These are phyloP conservation scores for Botrytis sinoallii DNA, from an alignment of 2,329 filamentous ascomycete species.

Conservation along the genomic window DNA sequence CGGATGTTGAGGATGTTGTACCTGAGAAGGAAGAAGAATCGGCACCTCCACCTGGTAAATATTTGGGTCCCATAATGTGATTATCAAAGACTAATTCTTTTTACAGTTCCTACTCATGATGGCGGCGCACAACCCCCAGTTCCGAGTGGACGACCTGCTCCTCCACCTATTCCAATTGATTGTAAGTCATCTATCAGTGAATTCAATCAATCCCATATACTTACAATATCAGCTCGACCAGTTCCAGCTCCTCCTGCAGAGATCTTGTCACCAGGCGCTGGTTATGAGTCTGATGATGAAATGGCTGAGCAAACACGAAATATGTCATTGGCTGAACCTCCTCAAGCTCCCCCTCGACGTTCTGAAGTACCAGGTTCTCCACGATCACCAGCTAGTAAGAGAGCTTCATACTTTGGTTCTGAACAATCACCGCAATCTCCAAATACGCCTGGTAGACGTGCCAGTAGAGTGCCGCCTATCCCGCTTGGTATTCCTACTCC, in stretches of 20 bases:
- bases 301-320: conserved; percentile 55
- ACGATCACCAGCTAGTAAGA: conserved; percentile 43
- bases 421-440: conserved; percentile 39
- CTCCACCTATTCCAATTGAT: conserved; percentile 57
- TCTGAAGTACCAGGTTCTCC: conserved; percentile 42
- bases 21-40: conserved; percentile 35
- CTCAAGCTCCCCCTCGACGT: conserved; percentile 46
- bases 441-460: conserved; percentile 50
- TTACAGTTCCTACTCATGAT: conserved; percentile 33
- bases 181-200: conserved; percentile 49
- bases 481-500: conserved; percentile 49
- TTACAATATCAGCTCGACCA: conserved; percentile 56
- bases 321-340: conserved; percentile 42
- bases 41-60: conserved; percentile 39
- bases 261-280: conserved; percentile 65
- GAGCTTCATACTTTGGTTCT: conserved; percentile 40
- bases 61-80: not conserved
- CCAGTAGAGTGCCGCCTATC: conserved; percentile 58
- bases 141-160: conserved; percentile 48
- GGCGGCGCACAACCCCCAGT: conserved; percentile 36
- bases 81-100: conserved; percentile 17
- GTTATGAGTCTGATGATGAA: conserved; percentile 88
- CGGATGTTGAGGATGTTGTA: conserved; percentile 52
- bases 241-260: conserved; percentile 52
- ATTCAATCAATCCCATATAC: conserved; percentile 23